These are phyloP conservation scores for Podila horticola DNA, from an alignment of 192 early-diverging fungal genomes.

Conservation along the genomic window DNA sequence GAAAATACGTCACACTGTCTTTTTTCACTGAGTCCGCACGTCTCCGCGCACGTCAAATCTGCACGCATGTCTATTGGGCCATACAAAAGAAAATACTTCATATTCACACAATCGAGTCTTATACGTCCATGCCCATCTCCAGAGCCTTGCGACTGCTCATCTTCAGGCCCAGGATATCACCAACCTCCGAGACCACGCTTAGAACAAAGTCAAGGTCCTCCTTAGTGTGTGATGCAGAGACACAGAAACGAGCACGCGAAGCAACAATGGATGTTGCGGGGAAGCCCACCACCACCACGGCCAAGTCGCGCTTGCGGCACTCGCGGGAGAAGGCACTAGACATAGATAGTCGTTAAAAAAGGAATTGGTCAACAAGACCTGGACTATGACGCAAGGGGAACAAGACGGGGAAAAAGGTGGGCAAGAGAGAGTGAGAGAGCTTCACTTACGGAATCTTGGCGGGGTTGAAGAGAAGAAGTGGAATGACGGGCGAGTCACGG, in stretches of 20 bases:
- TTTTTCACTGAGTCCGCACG: too few relatives aligned
- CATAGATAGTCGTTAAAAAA: background rate
- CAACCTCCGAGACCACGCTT: slow-evolving; percentile 77
- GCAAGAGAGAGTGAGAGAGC: background rate
- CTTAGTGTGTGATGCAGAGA: slow-evolving; percentile 91
- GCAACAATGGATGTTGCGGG: slow-evolving; percentile 98
- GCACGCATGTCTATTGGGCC: too few relatives aligned
- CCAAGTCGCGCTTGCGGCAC: slow-evolving; percentile 87
- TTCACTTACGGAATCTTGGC: slow-evolving; percentile 83
- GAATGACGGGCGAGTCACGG: slow-evolving; percentile 90
- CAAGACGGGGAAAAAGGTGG: background rate
- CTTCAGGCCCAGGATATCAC: slow-evolving; percentile 78
- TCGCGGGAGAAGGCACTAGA: slow-evolving; percentile 90
- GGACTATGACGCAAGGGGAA: too few relatives aligned
- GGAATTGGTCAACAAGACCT: too few relatives aligned
- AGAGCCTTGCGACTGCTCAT: slow-evolving; percentile 48
- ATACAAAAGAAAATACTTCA: too few relatives aligned
- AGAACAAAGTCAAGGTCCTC: slow-evolving; percentile 88
- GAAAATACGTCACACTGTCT: too few relatives aligned
- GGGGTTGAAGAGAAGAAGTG: slow-evolving; percentile 91
- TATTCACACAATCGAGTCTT: background rate
- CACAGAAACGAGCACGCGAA: slow-evolving; percentile 93
- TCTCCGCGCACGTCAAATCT: too few relatives aligned
- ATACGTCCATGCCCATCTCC: slow-evolving; percentile 47
- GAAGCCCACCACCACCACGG: slow-evolving; percentile 96